Percentiles rank a stretch among this genome's conserved stretches.
Conservation (phyloP, 805 yeast genomes). For the Saturnispora sekii region DNA sequence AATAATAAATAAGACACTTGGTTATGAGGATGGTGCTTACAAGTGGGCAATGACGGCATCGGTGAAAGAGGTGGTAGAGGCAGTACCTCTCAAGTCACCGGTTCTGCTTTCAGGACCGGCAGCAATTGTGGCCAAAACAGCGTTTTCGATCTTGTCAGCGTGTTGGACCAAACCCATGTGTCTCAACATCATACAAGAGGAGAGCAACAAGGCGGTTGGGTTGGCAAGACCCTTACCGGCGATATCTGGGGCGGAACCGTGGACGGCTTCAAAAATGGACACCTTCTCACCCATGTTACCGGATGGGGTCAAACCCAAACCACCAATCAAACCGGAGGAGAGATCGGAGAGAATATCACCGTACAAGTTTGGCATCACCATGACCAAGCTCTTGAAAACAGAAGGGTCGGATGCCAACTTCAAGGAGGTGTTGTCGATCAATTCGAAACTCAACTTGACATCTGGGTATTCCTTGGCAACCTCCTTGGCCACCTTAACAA, state of each 20-base stretch:
- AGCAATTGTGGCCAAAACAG: conserved; percentile 84
- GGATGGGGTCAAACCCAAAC: conserved; percentile 96
- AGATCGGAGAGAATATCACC: conserved; percentile 99
- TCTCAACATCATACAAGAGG: conserved; percentile 98
- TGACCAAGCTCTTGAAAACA: conserved; percentile 77
- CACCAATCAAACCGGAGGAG: conserved; percentile 96
- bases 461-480: conserved; percentile 89
- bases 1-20: neutral
- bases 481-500: conserved; percentile 84
- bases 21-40: conserved; percentile 23
- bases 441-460: conserved; percentile 70
- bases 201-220: conserved; percentile 94
- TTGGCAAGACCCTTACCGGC: conserved; percentile 98
- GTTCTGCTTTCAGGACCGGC: conserved; percentile 95
- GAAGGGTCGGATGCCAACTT: conserved; percentile 83
- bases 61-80: conserved; percentile 84
- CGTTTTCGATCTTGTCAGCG: conserved; percentile 80
- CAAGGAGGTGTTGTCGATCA: conserved; percentile 92
- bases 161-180: conserved; percentile 84
- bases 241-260: conserved; percentile 99
- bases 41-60: conserved; percentile 78
- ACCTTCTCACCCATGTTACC: conserved; percentile 99
- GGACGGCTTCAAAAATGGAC: conserved; percentile 98
- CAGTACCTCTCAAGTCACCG: conserved; percentile 88
- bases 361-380: conserved; percentile 97